These are phyloP conservation scores for Cudoniella acicularis DNA, from an alignment of 495 filamentous ascomycete genomes.

Conservation along the genomic window DNA sequence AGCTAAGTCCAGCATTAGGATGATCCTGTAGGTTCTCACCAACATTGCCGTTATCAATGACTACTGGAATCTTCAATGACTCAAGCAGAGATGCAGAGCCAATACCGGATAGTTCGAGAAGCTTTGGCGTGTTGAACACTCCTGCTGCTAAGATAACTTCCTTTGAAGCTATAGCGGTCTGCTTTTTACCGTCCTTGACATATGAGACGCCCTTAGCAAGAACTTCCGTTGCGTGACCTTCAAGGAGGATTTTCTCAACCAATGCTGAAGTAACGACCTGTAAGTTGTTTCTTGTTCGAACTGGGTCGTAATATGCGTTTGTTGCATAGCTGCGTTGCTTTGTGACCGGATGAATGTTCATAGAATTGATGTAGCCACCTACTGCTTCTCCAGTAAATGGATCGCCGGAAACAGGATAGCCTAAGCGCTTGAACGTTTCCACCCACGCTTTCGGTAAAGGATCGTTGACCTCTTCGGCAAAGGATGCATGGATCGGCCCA, in stretches of 20 bases:
- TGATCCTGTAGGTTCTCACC: conserved; percentile 64
- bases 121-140: conserved; percentile 55
- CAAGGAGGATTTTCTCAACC: conserved; percentile 41
- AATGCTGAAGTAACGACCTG: conserved; percentile 40
- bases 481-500: conserved; percentile 41
- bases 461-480: conserved; percentile 32
- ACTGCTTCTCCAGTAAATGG: conserved; percentile 35
- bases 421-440: conserved; percentile 31
- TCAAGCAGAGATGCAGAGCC: conserved; percentile 45
- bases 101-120: conserved; percentile 62
- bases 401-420: conserved; percentile 26
- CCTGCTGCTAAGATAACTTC: conserved; percentile 65
- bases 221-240: conserved; percentile 15
- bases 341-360: conserved; percentile 36
- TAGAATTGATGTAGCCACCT: conserved; percentile 44
- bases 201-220: background rate
- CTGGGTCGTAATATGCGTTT: conserved; percentile 34
- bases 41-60: conserved; percentile 54
- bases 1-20: conserved; percentile 35
- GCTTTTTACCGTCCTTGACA: conserved; percentile 3
- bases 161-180: conserved; percentile 43
- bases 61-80: conserved; percentile 43
- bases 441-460: conserved; percentile 35
- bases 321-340: conserved; percentile 35
- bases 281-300: conserved; percentile 38